Evolutionary conservation across 2,329 filamentous ascomycete genomes (phyloP).

Genomic region (Penicillium paneum): DNA sequence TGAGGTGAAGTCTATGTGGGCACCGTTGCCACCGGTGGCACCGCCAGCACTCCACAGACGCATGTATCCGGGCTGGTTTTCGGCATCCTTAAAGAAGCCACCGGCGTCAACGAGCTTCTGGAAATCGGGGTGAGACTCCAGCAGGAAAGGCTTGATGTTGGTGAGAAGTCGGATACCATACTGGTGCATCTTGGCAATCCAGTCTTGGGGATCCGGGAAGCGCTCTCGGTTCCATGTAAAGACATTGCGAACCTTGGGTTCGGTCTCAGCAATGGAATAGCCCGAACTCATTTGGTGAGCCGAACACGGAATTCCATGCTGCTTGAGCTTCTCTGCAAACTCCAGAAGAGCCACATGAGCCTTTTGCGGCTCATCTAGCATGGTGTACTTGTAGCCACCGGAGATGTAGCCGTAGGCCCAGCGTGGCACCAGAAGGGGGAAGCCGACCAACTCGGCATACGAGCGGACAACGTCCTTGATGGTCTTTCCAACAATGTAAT

Average conservation of each 20-base stretch:
- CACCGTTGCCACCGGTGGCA: constrained; percentile 65
- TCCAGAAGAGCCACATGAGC: constrained; percentile 57
- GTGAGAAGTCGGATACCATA: constrained; percentile 65
- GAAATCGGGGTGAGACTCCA: constrained; percentile 66
- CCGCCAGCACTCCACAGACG: constrained; percentile 71
- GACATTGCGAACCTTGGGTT: constrained; percentile 68
- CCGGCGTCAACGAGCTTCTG: constrained; percentile 55
- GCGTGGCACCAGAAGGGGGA: constrained; percentile 64
- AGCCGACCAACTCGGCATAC: constrained; percentile 67
- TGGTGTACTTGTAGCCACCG: constrained; percentile 63
- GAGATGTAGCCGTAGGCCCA: constrained; percentile 73
- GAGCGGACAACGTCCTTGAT: constrained; percentile 62
- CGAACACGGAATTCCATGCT: constrained; percentile 66
- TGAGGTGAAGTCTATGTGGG: constrained; percentile 71
- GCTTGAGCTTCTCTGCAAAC: constrained; percentile 59
- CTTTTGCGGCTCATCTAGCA: constrained; percentile 52
- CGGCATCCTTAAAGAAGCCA: constrained; percentile 63
- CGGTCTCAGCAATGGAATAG: constrained; percentile 64
- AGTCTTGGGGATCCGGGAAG: constrained; percentile 65
- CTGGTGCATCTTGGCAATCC: constrained; percentile 59
- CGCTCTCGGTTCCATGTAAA: constrained; percentile 69
- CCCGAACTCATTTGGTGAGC: constrained; percentile 71
- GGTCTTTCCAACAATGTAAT: constrained; percentile 64
- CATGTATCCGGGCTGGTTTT: constrained; percentile 53
- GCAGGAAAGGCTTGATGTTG: constrained; percentile 71